phyloP scores from a whole-genome alignment of 768 basidiomycete genomes.

The Leccinum variicolor region DNA sequence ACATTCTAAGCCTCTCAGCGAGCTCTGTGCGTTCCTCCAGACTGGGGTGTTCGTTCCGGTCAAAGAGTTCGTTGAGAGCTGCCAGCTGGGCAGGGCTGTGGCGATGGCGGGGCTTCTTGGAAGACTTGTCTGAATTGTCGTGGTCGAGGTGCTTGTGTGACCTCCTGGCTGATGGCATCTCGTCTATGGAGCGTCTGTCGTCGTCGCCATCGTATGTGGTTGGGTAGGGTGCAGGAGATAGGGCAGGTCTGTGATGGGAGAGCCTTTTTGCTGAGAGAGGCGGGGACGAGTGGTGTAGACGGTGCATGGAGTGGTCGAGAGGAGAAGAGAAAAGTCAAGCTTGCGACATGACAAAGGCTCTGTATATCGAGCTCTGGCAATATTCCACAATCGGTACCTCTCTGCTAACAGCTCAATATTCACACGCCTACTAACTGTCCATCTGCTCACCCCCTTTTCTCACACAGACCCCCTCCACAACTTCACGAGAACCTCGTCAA shows the following conservation, averaged over 20 bases:
- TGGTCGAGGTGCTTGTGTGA: slow-evolving; percentile 23
- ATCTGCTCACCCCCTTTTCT: neutral
- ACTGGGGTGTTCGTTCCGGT: slow-evolving; percentile 70
- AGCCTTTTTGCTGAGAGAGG: slow-evolving; percentile 10
- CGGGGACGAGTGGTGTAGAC: slow-evolving; percentile 13
- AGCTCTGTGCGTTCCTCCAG: slow-evolving; percentile 64
- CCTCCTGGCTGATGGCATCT: slow-evolving; percentile 24
- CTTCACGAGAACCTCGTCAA: neutral
- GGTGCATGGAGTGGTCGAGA: slow-evolving; percentile 26
- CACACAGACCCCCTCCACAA: neutral
- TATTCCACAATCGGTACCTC: slow-evolving; percentile 38
- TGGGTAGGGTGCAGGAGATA: slow-evolving; percentile 8
- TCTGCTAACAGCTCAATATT: slow-evolving; percentile 28
- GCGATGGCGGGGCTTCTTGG: slow-evolving; percentile 77
- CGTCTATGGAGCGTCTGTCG: slow-evolving; percentile 19
- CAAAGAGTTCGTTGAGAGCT: slow-evolving; percentile 76
- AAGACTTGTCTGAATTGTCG: slow-evolving; percentile 22
- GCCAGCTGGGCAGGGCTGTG: slow-evolving; percentile 70
- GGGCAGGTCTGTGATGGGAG: slow-evolving; percentile 6
- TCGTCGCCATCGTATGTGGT: slow-evolving; percentile 20
- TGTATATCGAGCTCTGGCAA: slow-evolving; percentile 38
- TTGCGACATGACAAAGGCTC: slow-evolving; percentile 38
- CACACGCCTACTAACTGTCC: slow-evolving; percentile 22
- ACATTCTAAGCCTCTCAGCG: slow-evolving; percentile 76
- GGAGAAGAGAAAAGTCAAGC: slow-evolving; percentile 33